Evolutionary conservation across 805 yeast species (phyloP), one percentile per base, ranked within the genome.

Genomic region (Candida ulmi): DNA sequence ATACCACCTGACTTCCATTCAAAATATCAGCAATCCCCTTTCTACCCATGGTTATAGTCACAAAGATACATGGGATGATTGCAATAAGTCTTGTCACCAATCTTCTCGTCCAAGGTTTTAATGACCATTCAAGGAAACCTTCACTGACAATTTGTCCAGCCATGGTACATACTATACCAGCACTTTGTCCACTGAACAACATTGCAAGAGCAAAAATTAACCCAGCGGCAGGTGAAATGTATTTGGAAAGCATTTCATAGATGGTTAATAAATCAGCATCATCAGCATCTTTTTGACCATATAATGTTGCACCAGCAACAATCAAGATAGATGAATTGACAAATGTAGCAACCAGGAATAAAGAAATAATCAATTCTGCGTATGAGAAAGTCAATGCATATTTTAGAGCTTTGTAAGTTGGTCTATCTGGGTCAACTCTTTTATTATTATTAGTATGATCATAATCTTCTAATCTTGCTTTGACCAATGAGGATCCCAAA

Each of bases 141-240:
- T 88, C 96, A 53, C 87, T 79, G 8, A 88, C 95, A 78, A 87
- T 86, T 58, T 88, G 96, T 28, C 96, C 95, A 2, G 96, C 90
- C 52, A 90, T 71, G 0, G 96, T 90, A 56, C 95, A 88, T 16
- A 88, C 95, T 30, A 91, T 85, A 31, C 96, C 96, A 2, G 96
- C 96, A 52, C 93, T 82, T 55, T 88, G 91, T n/a, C 97, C 97
- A 12, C 91, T 81, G 57, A 85, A 88, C 34, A 88, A 66, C 62
- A 88, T 74, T 1, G 96, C 96, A 36, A 88, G 62, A 0, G 96
- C 96, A 68, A 90, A 88, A 0, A 88, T 81, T 9, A 85, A 66
- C 6, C 95, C 97, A 1, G 96, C 97, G 6, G 88, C 78, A 13
- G 85, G 83, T 1, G 95, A 84, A 30, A 88, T 69, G 52, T 84